Conservation (phyloP, 2,329 filamentous ascomycete species). For the Colletotrichum echinochloae region DNA sequence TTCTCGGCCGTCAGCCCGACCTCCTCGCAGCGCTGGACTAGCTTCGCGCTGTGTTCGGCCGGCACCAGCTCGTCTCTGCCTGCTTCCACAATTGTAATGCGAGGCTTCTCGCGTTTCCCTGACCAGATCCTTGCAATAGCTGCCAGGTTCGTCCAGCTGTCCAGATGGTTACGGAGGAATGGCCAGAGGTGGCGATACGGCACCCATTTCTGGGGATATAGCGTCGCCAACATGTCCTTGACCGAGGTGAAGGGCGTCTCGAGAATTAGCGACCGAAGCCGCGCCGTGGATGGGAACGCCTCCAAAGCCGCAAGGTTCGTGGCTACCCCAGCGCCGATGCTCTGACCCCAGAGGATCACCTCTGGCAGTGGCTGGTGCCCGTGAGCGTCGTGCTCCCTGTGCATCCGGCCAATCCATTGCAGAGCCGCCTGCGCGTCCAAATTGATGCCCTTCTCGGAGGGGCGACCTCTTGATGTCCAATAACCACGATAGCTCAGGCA, state of each 20-base stretch:
- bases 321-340: constrained; percentile 79
- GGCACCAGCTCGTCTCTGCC: constrained; percentile 71
- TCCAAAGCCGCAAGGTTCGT: constrained; percentile 64
- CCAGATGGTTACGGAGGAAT: constrained; percentile 75
- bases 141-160: constrained; percentile 65
- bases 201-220: constrained; percentile 85
- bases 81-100: constrained; percentile 61
- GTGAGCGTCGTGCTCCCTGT: constrained; percentile 45
- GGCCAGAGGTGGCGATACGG: constrained; percentile 81
- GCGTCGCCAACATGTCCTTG: constrained; percentile 74
- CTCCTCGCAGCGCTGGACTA: constrained; percentile 61
- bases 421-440: constrained; percentile 75
- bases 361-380: constrained; percentile 44
- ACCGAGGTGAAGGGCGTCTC: constrained; percentile 83
- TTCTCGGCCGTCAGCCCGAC: constrained; percentile 60
- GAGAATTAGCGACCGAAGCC: constrained; percentile 67
- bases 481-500: constrained; percentile 77
- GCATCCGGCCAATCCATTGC: constrained; percentile 66
- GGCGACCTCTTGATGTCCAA: constrained; percentile 80
- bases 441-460: constrained; percentile 78
- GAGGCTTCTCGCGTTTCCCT: constrained; percentile 37
- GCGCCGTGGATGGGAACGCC: constrained; percentile 52
- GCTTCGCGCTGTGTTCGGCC: constrained; percentile 58
- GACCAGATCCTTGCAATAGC: constrained; percentile 50
- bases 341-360: constrained; percentile 81